Evolutionary conservation across 306 rosid genomes (phyloP).

Genomic region (Acacia confusa): DNA sequence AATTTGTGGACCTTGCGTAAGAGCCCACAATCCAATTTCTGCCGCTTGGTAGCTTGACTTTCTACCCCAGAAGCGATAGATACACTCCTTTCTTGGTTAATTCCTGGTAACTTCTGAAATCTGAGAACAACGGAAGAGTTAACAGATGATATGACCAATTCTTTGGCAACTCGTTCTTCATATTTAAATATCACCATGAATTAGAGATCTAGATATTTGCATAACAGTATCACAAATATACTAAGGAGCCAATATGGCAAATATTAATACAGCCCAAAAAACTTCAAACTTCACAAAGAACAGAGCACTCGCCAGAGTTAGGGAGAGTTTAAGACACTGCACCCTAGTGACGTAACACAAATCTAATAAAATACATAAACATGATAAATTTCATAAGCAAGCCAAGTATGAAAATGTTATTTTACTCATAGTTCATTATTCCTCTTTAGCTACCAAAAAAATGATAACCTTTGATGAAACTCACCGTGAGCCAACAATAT

Average conservation of each 20-base stretch:
- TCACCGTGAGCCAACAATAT: constrained; percentile 64
- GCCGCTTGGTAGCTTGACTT: constrained; percentile 86
- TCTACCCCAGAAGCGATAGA: constrained; percentile 57
- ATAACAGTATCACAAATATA: constrained; percentile 16
- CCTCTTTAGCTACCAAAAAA: neutral
- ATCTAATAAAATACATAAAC: constrained; percentile 12
- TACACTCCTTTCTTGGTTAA: constrained; percentile 52
- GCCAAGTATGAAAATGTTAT: constrained; percentile 15
- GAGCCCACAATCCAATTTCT: constrained; percentile 85
- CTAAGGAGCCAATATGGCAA: constrained; percentile 12
- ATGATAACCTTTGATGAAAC: constrained; percentile 29
- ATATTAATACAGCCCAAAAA: neutral
- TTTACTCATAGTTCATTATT: neutral
- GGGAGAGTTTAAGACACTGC: neutral
- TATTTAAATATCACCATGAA: neutral
- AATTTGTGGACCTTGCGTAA: constrained; percentile 60
- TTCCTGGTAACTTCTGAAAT: constrained; percentile 54
- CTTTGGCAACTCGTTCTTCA: constrained; percentile 16
- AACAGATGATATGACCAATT: constrained; percentile 20
- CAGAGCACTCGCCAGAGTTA: neutral
- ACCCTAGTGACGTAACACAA: constrained; percentile 14
- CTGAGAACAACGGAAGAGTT: constrained; percentile 46
- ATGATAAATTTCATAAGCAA: constrained; percentile 26
- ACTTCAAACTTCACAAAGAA: constrained; percentile 9
- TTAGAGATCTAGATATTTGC: constrained; percentile 27